Conservation (phyloP, 2,329 filamentous ascomycete species). For the Exophiala phaeomuriformis region DNA sequence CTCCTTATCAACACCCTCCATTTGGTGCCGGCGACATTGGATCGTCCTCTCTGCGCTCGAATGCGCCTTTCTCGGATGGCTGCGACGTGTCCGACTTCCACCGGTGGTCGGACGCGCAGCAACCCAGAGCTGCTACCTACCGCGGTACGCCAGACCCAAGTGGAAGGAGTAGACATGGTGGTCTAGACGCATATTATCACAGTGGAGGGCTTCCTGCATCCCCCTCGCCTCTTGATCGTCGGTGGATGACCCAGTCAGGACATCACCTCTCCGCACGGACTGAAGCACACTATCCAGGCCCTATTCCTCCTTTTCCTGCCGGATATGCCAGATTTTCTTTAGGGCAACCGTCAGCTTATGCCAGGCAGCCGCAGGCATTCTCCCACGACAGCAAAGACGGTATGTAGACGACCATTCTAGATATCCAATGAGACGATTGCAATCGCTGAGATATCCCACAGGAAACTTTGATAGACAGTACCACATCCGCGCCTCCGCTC, state of each 20-base stretch:
- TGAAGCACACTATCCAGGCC: background rate
- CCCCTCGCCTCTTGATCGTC: constrained; percentile 4
- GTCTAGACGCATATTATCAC: background rate
- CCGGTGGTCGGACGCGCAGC: constrained; percentile 6
- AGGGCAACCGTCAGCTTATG: constrained; percentile 1
- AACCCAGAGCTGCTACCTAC: background rate
- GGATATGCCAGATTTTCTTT: background rate
- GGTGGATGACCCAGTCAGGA: background rate
- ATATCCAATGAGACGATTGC: constrained; percentile 1
- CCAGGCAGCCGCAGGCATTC: background rate
- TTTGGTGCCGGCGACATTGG: constrained; percentile 16
- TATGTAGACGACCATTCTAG: constrained; percentile 12
- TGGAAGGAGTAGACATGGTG: background rate
- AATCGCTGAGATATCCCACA: constrained; percentile 11
- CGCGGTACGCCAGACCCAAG: background rate
- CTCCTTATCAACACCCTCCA: constrained; percentile 9
- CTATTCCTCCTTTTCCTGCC: background rate
- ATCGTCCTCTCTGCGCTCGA: background rate
- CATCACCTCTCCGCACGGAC: too few species aligned
- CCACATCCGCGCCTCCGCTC: constrained; percentile 10
- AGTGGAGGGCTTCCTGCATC: background rate
- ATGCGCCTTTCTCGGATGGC: background rate
- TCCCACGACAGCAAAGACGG: constrained; percentile 9
- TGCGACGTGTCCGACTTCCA: background rate
- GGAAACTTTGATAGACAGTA: constrained; percentile 9